phyloP scores from a whole-genome alignment of 2,329 filamentous ascomycete genomes.

The Incumbomyces lentus region DNA sequence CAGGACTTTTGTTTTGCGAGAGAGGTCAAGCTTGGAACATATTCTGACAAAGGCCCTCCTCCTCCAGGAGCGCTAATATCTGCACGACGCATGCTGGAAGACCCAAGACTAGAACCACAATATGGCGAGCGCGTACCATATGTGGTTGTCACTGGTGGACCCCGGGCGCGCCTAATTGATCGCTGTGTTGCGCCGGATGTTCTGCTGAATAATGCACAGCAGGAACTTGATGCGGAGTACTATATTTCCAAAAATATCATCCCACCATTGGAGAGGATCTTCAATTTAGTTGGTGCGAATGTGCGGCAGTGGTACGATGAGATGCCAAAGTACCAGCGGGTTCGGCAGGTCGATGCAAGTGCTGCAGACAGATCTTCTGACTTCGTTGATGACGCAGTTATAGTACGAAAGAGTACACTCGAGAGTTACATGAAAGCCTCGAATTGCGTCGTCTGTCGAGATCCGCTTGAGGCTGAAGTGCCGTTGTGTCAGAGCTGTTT shows the following conservation, averaged over 20 bases:
- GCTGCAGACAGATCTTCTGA: constrained; percentile 12
- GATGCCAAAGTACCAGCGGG: constrained; percentile 81
- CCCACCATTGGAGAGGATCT: constrained; percentile 87
- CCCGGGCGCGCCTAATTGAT: constrained; percentile 74
- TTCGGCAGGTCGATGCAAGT: constrained; percentile 49
- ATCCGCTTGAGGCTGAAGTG: constrained; percentile 41
- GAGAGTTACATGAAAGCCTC: constrained; percentile 84
- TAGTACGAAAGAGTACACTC: constrained; percentile 59
- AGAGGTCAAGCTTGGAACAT: constrained; percentile 83
- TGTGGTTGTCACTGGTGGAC: constrained; percentile 80
- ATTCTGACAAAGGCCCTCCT: constrained; percentile 67
- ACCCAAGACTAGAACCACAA: constrained; percentile 79
- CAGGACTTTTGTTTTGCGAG: constrained; percentile 94
- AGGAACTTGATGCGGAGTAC: constrained; percentile 84
- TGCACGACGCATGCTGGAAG: constrained; percentile 72
- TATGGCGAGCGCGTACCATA: constrained; percentile 94
- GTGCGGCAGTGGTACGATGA: constrained; percentile 88
- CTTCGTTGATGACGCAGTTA: constrained; percentile 20
- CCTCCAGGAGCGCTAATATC: constrained; percentile 85
- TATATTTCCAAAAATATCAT: constrained; percentile 96
- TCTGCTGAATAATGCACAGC: constrained; percentile 63
- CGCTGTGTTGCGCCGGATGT: constrained; percentile 82
- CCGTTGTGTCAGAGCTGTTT: constrained; percentile 31
- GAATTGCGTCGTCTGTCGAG: constrained; percentile 65
- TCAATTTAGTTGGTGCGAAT: constrained; percentile 89